Percentiles rank a stretch among this genome's conserved stretches.
phyloP scores from a whole-genome alignment of 768 basidiomycete genomes.

The Pulveroboletus sp. region DNA sequence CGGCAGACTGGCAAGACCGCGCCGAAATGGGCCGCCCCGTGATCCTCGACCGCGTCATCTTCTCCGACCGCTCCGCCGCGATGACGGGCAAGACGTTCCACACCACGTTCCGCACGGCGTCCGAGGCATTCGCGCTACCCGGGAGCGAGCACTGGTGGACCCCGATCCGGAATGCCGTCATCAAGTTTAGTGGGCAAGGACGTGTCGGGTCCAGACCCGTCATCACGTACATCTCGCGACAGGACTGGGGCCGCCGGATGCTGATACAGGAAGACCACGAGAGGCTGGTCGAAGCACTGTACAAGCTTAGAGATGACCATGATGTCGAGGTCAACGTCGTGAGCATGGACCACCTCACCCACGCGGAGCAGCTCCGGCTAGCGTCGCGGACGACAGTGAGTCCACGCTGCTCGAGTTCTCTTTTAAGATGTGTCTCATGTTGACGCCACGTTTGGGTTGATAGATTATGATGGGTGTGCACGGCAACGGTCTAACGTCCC shows the following conservation, averaged over 20 bases:
- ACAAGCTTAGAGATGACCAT: constrained; percentile 61
- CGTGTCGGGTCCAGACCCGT: constrained; percentile 59
- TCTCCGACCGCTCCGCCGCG: constrained; percentile 83
- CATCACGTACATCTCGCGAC: constrained; percentile 89
- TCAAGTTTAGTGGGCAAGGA: constrained; percentile 64
- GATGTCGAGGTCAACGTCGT: constrained; percentile 90
- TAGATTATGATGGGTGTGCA: constrained; percentile 95
- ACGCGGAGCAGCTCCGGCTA: constrained; percentile 74
- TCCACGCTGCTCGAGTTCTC: constrained; percentile 4
- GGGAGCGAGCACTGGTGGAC: constrained; percentile 85
- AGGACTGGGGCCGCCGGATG: constrained; percentile 86
- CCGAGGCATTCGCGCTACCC: constrained; percentile 68
- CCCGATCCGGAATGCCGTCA: constrained; percentile 66
- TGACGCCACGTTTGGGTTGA: no score
- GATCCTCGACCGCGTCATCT: constrained; percentile 82
- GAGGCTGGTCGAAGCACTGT: constrained; percentile 67
- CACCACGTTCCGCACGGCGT: constrained; percentile 72
- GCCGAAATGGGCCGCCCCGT: constrained; percentile 62
- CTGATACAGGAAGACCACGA: constrained; percentile 74
- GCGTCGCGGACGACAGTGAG: constrained; percentile 83
- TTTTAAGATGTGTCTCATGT: no score
- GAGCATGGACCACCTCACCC: constrained; percentile 73
- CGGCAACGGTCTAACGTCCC: constrained; percentile 84
- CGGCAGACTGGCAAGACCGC: constrained; percentile 81
- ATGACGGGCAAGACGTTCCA: constrained; percentile 66